These are phyloP conservation scores for Niebla homalea DNA, from an alignment of 495 filamentous ascomycete genomes.

Conservation along the genomic window DNA sequence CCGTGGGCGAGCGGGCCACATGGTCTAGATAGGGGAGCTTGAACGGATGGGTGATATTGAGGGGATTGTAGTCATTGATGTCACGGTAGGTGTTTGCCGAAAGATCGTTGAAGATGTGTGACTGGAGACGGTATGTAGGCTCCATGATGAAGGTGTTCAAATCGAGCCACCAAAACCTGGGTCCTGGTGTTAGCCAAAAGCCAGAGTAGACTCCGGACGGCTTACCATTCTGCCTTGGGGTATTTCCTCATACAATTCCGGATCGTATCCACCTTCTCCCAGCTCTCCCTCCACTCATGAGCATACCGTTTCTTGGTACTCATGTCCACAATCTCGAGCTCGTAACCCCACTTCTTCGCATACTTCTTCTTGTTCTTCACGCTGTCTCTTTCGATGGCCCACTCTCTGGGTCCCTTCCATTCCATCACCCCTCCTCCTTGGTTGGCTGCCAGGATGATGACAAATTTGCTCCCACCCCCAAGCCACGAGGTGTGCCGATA, in stretches of 20 bases:
- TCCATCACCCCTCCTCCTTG: conserved; percentile 96
- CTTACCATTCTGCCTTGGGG: conserved; percentile 89
- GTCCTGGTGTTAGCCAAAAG: background rate
- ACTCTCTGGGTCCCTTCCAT: conserved; percentile 94
- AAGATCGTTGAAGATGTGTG: conserved; percentile 77
- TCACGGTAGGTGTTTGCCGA: conserved; percentile 73
- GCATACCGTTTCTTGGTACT: conserved; percentile 96
- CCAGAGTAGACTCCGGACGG: background rate
- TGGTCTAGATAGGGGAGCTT: conserved; percentile 61
- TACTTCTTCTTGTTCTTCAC: conserved; percentile 90
- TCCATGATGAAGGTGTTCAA: conserved; percentile 99
- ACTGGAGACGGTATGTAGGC: conserved; percentile 75
- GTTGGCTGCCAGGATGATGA: conserved; percentile 89
- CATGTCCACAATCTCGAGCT: conserved; percentile 94
- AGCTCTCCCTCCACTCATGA: conserved; percentile 97
- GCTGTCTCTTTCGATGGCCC: conserved; percentile 95
- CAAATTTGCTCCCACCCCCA: conserved; percentile 80
- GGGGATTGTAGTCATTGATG: conserved; percentile 89
- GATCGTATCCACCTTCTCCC: conserved; percentile 97
- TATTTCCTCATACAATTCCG: conserved; percentile 86
- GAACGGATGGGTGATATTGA: conserved; percentile 82
- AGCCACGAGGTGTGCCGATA: conserved; percentile 46
- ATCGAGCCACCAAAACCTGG: conserved; percentile 98
- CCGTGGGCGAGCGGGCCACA: conserved; percentile 51
- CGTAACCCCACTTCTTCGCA: conserved; percentile 78